Percentiles rank a stretch among this genome's conserved stretches.
Evolutionary conservation across 2,329 filamentous ascomycete species (phyloP).

Genomic region (Pestalotiopsis fici): DNA sequence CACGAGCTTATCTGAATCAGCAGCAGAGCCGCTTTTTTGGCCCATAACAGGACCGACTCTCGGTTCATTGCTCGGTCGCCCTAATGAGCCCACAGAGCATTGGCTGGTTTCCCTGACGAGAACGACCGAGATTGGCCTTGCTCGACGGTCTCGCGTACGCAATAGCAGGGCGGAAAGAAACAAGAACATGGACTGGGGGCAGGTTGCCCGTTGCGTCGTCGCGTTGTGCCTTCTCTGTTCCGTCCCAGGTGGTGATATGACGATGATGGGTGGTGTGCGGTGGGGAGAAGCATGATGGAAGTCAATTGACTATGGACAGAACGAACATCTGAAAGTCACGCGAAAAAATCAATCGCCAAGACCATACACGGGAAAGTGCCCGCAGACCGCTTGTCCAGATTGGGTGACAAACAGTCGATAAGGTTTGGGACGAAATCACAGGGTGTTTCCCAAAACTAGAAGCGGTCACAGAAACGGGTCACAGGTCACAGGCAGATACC

Average conservation of each 20-base stretch:
- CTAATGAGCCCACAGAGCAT: conserved; percentile 3
- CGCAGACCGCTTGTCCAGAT: conserved; percentile 3
- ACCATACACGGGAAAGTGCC: background rate
- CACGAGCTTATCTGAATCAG: conserved; percentile 2
- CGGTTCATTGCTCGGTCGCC: conserved; percentile 13
- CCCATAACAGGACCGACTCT: conserved; percentile 16
- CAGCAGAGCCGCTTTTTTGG: conserved; percentile 10
- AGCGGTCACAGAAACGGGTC: background rate
- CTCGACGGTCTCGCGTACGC: background rate
- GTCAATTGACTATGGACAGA: background rate
- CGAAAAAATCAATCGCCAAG: background rate
- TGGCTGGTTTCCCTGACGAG: conserved; percentile 4
- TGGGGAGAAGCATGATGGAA: background rate
- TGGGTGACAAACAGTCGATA: background rate
- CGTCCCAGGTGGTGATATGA: background rate
- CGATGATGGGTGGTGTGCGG: background rate
- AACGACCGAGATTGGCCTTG: conserved; percentile 9
- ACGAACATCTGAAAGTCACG: background rate
- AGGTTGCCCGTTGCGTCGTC: background rate
- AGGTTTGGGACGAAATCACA: background rate
- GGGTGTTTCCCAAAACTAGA: background rate
- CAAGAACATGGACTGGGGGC: background rate
- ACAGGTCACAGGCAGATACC: no score
- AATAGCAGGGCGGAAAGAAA: background rate
- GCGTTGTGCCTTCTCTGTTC: background rate